These are phyloP conservation scores for Talaromyces sp. DNA, from an alignment of 2,329 filamentous ascomycete genomes.

Conservation along the genomic window DNA sequence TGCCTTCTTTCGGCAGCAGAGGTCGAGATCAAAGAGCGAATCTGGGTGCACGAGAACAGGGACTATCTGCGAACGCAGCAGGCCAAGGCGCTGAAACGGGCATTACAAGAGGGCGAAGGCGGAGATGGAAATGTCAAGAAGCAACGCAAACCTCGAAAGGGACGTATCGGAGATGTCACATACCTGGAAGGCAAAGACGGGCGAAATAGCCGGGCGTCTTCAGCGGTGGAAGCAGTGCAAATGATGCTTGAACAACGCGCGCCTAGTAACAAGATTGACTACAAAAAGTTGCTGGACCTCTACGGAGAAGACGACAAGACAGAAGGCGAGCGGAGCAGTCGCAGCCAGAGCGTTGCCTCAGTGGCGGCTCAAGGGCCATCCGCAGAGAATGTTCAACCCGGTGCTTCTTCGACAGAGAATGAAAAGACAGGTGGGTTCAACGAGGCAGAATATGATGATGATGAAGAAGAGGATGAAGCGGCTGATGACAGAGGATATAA, in stretches of 20 bases:
- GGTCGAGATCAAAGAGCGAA: constrained; percentile 75
- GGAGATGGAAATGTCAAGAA: constrained; percentile 29
- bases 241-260: constrained; percentile 63
- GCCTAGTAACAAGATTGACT: constrained; percentile 72
- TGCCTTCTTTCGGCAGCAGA: constrained; percentile 72
- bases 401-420: constrained; percentile 13
- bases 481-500: constrained; percentile 28
- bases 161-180: constrained; percentile 42
- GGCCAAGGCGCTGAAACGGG: constrained; percentile 71
- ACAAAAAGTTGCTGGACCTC: constrained; percentile 40
- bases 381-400: constrained; percentile 21
- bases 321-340: constrained; percentile 24
- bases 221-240: constrained; percentile 64
- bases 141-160: constrained; percentile 47
- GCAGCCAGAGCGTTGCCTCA: constrained; percentile 29
- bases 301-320: constrained; percentile 34
- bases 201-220: constrained; percentile 60
- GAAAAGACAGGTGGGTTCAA: constrained; percentile 1
- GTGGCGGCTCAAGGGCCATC: constrained; percentile 4
- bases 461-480: constrained; percentile 7
- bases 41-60: constrained; percentile 94
- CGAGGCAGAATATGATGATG: constrained; percentile 20
- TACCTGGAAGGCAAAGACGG: constrained; percentile 54
- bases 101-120: constrained; percentile 52
- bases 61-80: constrained; percentile 87